phyloP scores from a whole-genome alignment of 805 yeast species.

The Lipomyces yamanashiensis region DNA sequence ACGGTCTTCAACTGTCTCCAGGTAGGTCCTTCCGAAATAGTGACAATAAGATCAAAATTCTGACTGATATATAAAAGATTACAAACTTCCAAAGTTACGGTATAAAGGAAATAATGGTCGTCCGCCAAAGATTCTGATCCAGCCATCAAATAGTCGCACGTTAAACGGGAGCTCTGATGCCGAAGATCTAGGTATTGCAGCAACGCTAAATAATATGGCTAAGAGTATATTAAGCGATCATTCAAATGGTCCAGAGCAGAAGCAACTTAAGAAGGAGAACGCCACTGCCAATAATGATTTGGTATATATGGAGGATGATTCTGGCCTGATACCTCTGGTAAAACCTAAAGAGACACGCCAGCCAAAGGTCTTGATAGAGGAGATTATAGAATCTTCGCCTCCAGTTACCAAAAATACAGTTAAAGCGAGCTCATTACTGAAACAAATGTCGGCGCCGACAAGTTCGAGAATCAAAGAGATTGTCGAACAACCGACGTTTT shows the following conservation, averaged over 20 bases:
- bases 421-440: not conserved
- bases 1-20: conserved; percentile 60
- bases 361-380: conserved; percentile 9
- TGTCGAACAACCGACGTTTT: not conserved
- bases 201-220: conserved; percentile 5
- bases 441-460: not conserved
- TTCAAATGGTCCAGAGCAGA: not conserved
- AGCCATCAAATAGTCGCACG: not conserved
- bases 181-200: conserved; percentile 5
- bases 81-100: conserved; percentile 69
- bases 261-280: not conserved
- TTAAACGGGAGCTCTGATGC: conserved; percentile 4
- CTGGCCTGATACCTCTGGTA: conserved; percentile 4
- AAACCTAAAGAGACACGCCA: not conserved
- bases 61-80: conserved; percentile 44
- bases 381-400: not conserved
- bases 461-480: conserved; percentile 5
- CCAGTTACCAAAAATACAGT: not conserved
- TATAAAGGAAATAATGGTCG: conserved; percentile 57
- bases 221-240: not conserved
- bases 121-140: conserved; percentile 4
- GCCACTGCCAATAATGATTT: not conserved
- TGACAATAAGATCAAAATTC: not conserved
- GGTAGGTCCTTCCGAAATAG: conserved; percentile 8
- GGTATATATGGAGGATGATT: conserved; percentile 3